Percentiles rank a stretch among this genome's conserved stretches.
phyloP scores from a whole-genome alignment of 768 basidiomycete species.

The Amanita muscaria region DNA sequence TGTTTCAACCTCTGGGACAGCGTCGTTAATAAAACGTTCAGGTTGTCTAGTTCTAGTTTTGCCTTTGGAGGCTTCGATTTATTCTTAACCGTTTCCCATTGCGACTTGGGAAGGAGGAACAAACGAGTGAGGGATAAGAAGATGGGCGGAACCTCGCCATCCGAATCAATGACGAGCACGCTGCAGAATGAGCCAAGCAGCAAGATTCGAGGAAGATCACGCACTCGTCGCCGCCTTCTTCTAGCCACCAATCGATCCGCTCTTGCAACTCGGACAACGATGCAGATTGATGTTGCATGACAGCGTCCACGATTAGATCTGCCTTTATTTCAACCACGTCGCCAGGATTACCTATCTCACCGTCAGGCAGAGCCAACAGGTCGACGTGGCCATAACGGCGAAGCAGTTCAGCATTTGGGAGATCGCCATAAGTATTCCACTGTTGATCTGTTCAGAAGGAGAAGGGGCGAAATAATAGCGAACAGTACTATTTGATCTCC shows the following conservation, averaged over 20 bases:
- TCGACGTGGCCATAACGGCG: constrained; percentile 94
- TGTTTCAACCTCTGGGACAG: constrained; percentile 39
- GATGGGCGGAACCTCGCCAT: constrained; percentile 42
- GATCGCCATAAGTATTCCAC: constrained; percentile 96
- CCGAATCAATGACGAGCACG: constrained; percentile 45
- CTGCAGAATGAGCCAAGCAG: constrained; percentile 22
- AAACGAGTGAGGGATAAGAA: constrained; percentile 60
- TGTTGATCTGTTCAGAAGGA: constrained; percentile 20
- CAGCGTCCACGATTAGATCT: constrained; percentile 48
- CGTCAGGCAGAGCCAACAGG: constrained; percentile 43
- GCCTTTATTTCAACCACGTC: constrained; percentile 75
- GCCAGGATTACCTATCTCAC: constrained; percentile 58
- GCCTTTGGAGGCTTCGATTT: constrained; percentile 75
- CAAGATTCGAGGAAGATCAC: constrained; percentile 17
- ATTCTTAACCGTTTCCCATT: constrained; percentile 49
- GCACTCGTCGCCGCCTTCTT: constrained; percentile 85
- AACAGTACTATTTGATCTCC: constrained; percentile 82
- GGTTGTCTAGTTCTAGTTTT: constrained; percentile 38
- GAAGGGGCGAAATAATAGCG: constrained; percentile 5
- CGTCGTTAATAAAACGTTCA: constrained; percentile 40
- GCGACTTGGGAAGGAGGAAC: constrained; percentile 42
- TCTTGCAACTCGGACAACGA: constrained; percentile 29
- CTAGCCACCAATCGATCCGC: constrained; percentile 90
- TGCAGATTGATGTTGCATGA: constrained; percentile 17
- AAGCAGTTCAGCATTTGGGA: constrained; percentile 88